phyloP scores from a whole-genome alignment of 208 protist species.

The Sergeia podlipaevii region DNA sequence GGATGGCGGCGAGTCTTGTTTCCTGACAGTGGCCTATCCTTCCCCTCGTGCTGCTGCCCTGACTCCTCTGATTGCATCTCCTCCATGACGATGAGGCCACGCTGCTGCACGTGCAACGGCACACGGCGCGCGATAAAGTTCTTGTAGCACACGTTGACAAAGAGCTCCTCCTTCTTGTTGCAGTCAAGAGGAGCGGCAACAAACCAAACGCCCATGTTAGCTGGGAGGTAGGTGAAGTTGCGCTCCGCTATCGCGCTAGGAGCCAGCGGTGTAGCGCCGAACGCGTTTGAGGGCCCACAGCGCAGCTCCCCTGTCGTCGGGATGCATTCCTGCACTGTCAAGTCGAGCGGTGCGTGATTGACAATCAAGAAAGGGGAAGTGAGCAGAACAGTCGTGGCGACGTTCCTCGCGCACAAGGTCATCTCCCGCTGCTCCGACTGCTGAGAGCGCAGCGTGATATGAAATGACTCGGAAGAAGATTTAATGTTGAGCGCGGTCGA shows the following conservation, averaged over 20 bases:
- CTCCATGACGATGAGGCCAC: slow-evolving; percentile 65
- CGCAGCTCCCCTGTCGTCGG: slow-evolving; percentile 27
- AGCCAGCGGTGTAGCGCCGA: background rate
- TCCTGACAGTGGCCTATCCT: background rate
- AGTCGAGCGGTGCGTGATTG: slow-evolving; percentile 67
- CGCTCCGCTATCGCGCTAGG: slow-evolving; percentile 14
- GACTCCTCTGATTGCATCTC: slow-evolving; percentile 13
- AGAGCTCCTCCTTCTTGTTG: slow-evolving; percentile 53
- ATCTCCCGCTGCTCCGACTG: slow-evolving; percentile 29
- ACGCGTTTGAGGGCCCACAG: background rate
- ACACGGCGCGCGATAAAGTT: slow-evolving; percentile 36
- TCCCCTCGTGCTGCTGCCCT: background rate
- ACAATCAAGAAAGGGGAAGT: slow-evolving; percentile 62
- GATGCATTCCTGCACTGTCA: slow-evolving; percentile 65
- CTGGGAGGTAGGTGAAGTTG: slow-evolving; percentile 58
- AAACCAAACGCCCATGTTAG: slow-evolving; percentile 47
- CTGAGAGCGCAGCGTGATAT: background rate
- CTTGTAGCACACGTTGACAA: slow-evolving; percentile 58
- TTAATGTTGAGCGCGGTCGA: background rate
- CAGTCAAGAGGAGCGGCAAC: slow-evolving; percentile 40
- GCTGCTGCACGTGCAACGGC: slow-evolving; percentile 78
- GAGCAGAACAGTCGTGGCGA: slow-evolving; percentile 34
- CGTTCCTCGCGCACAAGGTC: slow-evolving; percentile 27
- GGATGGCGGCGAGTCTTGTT: background rate
- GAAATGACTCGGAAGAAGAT: background rate